Conservation (phyloP, 2,329 filamentous ascomycete species). For the Diplodia sapinea region DNA sequence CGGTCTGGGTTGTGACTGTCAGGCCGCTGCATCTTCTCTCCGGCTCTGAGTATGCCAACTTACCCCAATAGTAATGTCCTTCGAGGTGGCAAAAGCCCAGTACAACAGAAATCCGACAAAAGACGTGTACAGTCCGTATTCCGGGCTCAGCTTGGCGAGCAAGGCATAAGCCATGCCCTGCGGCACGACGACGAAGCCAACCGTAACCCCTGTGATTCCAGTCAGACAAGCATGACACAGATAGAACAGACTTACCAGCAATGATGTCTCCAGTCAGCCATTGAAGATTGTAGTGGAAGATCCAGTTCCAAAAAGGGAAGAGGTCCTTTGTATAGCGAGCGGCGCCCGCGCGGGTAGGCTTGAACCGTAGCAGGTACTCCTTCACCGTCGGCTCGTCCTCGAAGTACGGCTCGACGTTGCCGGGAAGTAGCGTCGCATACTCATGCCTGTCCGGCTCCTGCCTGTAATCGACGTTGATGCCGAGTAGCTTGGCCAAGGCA, state of each 20-base stretch:
- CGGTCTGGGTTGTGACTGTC: slow-evolving; percentile 63
- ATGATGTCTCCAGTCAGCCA: slow-evolving; percentile 43
- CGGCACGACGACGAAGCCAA: slow-evolving; percentile 81
- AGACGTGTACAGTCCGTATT: slow-evolving; percentile 90
- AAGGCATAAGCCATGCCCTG: slow-evolving; percentile 95
- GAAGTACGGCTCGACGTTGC: slow-evolving; percentile 35
- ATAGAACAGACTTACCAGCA: slow-evolving; percentile 37
- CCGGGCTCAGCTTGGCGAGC: slow-evolving; percentile 74
- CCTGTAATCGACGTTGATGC: slow-evolving; percentile 24
- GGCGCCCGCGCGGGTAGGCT: slow-evolving; percentile 38
- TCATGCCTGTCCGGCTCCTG: slow-evolving; percentile 16
- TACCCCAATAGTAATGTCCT: slow-evolving; percentile 95
- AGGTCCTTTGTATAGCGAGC: slow-evolving; percentile 39
- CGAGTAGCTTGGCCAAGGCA: slow-evolving; percentile 16
- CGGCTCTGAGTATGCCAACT: slow-evolving; percentile 45
- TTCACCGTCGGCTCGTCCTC: slow-evolving; percentile 42
- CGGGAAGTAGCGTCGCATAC: not conserved
- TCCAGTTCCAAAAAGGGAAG: slow-evolving; percentile 41
- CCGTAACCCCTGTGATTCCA: slow-evolving; percentile 57
- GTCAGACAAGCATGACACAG: not conserved
- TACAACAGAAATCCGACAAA: slow-evolving; percentile 94
- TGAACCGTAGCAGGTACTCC: slow-evolving; percentile 39
- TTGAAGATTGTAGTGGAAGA: slow-evolving; percentile 41
- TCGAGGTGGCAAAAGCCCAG: slow-evolving; percentile 97
- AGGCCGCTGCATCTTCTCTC: slow-evolving; percentile 2